Evolutionary conservation across 306 rosid species (phyloP).

Genomic region (Rosa rugosa): DNA sequence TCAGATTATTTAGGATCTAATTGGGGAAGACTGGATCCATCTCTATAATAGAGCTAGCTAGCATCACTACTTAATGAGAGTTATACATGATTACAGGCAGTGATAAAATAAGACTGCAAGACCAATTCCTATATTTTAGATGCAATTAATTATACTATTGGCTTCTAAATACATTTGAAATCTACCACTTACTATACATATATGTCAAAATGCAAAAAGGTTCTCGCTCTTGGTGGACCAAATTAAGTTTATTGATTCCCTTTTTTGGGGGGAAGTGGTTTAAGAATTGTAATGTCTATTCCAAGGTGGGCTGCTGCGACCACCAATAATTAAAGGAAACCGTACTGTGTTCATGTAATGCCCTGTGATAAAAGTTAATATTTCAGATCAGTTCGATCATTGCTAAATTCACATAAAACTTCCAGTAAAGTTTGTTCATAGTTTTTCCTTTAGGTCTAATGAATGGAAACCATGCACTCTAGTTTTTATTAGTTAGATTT

Average conservation of each 20-base stretch:
- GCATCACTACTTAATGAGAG: not conserved
- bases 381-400: not conserved
- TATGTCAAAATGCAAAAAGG: not conserved
- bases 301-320: not conserved
- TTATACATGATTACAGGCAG: not conserved
- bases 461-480: not conserved
- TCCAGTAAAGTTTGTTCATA: not conserved
- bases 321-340: constrained; percentile 3
- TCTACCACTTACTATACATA: not conserved
- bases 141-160: not conserved
- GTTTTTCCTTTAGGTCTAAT: not conserved
- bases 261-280: not conserved
- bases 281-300: constrained; percentile 7
- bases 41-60: not conserved
- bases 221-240: constrained; percentile 11
- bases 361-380: not conserved
- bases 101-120: not conserved
- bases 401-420: not conserved
- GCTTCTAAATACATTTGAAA: not conserved
- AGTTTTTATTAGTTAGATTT: not conserved
- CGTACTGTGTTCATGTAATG: not conserved
- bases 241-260: not conserved
- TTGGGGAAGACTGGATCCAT: not conserved
- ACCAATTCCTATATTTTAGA: not conserved
- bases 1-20: not conserved